These are phyloP conservation scores for Wallacemonas sp. DNA, from an alignment of 208 protist species.

Conservation along the genomic window DNA sequence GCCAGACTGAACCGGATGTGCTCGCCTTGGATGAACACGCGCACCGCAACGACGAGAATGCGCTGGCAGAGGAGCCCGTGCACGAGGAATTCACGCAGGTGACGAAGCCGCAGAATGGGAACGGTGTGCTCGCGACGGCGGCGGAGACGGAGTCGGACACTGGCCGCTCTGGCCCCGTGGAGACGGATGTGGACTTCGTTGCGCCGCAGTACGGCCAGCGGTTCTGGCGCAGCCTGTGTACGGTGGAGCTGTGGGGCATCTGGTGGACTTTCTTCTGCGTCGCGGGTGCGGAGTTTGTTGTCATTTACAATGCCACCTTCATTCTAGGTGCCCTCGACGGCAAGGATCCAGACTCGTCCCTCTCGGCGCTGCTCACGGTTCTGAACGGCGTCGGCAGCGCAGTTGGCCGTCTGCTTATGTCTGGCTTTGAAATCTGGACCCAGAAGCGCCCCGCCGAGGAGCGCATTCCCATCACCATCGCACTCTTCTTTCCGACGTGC, in stretches of 20 bases:
- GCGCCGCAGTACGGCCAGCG: slow-evolving; percentile 53
- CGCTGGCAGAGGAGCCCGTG: not conserved
- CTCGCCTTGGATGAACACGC: not conserved
- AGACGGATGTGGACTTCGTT: slow-evolving; percentile 55
- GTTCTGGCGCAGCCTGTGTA: slow-evolving; percentile 43
- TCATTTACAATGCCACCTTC: slow-evolving; percentile 58
- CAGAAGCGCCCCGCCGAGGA: slow-evolving; percentile 51
- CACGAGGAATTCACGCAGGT: not conserved
- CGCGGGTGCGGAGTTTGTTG: slow-evolving; percentile 35
- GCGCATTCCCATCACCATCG: slow-evolving; percentile 54
- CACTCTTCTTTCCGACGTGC: slow-evolving; percentile 35
- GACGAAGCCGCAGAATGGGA: not conserved
- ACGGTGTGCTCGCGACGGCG: not conserved
- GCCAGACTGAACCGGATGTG: not conserved
- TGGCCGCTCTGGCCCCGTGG: not conserved
- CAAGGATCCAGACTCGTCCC: slow-evolving; percentile 18
- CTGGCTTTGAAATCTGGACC: slow-evolving; percentile 47
- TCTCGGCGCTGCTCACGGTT: slow-evolving; percentile 50
- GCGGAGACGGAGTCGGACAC: not conserved
- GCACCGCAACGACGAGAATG: not conserved
- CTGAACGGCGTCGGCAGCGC: slow-evolving; percentile 67
- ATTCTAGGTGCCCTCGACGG: slow-evolving; percentile 46
- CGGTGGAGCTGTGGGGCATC: slow-evolving; percentile 44
- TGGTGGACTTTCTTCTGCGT: slow-evolving; percentile 48
- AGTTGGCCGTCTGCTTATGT: slow-evolving; percentile 58